Evolutionary conservation across 2,329 filamentous ascomycete species (phyloP), one percentile per base, ranked within the genome.

Genomic region (Aspergillus sp.): DNA sequence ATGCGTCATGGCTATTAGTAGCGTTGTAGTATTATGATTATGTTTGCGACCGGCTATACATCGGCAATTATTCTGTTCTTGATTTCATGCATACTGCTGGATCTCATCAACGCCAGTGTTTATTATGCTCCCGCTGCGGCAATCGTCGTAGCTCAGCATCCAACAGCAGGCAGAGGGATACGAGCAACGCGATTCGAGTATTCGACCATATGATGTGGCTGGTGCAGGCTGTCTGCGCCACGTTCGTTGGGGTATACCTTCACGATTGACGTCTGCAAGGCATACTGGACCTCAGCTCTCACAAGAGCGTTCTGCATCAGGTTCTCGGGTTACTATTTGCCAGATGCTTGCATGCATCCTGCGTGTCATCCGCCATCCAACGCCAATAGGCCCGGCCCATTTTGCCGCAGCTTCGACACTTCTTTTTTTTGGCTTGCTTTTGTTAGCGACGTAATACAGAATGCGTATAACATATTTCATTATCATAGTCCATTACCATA

Each of bases 141-240:
- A 39, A 39, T 39, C 26, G 19, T 8, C 9, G 12, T 28, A 39
- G 19, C 9, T 26, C 19, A 19, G 6, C 9, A 39, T 39, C 36
- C 36, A 39, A 39, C 36, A 39, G 26, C 36, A 8, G 19, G 7
- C 27, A 42, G 4, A 42, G 19, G 19, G 19, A 19, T 19, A 2
- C 19, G 19, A 19, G 19, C 19, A 19, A 19, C 19, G 19, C 19
- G 19, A 19, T 19, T 42, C 12, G 8, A 41, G 8, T 45, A 45
- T 41, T 45, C 19, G 44, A 47, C 32, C 26, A 5, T 39, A 12
- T 26, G 28, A 27, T 40, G 46, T 48, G 46, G 46, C 42, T 47
- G 46, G 46, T 45, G 38, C 30, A 27, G 34, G 28, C 33, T 32
- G 36, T 36, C 44, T 41, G 42, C 42, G 42, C 45, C 36, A 38